A percentile compares a stretch with the other conserved stretches of the same genome.
These are phyloP conservation scores for Fusarium sp. DNA, from an alignment of 2,329 filamentous ascomycete species.

Conservation along the genomic window DNA sequence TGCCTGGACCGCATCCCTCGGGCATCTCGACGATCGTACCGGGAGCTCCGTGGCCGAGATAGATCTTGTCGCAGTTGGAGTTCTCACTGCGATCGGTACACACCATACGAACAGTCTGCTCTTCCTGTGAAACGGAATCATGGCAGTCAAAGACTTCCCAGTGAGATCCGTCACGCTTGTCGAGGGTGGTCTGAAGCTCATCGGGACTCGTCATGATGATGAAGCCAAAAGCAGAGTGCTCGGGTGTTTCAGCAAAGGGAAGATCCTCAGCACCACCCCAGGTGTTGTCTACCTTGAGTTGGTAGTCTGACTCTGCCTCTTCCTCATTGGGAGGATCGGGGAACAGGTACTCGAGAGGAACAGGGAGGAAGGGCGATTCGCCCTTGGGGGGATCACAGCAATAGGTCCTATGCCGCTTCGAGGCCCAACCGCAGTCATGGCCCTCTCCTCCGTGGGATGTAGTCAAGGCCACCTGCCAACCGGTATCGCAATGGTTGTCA, in stretches of 20 bases:
- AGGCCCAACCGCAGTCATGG: constrained; percentile 37
- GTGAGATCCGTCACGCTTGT: constrained; percentile 58
- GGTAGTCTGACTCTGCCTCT: constrained; percentile 45
- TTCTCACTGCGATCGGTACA: constrained; percentile 50
- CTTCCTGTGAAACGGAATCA: constrained; percentile 41
- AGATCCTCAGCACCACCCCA: constrained; percentile 32
- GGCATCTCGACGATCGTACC: constrained; percentile 58
- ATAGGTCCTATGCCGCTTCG: constrained; percentile 42
- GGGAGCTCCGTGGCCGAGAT: constrained; percentile 49
- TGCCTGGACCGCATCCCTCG: constrained; percentile 51
- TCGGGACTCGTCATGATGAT: constrained; percentile 49
- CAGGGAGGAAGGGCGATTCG: constrained; percentile 50
- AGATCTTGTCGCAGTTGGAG: constrained; percentile 54
- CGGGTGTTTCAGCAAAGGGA: constrained; percentile 39
- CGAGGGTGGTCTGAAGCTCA: constrained; percentile 48
- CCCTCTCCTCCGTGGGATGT: constrained; percentile 42
- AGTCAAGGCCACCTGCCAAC: constrained; percentile 32
- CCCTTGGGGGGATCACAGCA: constrained; percentile 48
- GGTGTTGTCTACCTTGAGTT: constrained; percentile 46
- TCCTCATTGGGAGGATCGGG: constrained; percentile 47
- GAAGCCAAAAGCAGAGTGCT: constrained; percentile 48
- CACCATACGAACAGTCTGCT: constrained; percentile 52
- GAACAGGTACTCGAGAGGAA: constrained; percentile 52
- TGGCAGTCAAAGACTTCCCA: constrained; percentile 56
- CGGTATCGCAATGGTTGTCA: constrained; percentile 47